phyloP scores from a whole-genome alignment of 1,139 yeast species.

The Suhomyces coccinellae region DNA sequence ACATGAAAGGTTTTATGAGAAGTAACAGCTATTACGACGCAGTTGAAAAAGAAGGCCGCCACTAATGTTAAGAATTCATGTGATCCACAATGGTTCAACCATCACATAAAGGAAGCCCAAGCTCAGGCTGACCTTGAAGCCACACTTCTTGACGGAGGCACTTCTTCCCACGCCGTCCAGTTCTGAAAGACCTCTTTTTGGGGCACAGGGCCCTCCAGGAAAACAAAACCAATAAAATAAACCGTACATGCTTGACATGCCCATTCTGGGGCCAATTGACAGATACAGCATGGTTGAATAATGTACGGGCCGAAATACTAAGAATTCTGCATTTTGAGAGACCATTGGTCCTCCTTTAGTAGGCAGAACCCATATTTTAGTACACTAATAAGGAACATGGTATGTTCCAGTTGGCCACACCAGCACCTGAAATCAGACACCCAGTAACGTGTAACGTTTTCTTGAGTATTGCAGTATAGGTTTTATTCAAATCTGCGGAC shows the following conservation, averaged over 20 bases:
- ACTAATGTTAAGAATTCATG: conserved; percentile 10
- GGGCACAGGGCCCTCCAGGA: conserved; percentile 2
- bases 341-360: conserved; percentile 1
- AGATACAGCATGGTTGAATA: background rate
- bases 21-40: conserved; percentile 7
- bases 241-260: conserved; percentile 2
- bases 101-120: conserved; percentile 6
- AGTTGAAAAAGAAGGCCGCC: conserved; percentile 3
- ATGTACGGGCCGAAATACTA: conserved; percentile 8
- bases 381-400: background rate
- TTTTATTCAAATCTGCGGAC: conserved; percentile 6
- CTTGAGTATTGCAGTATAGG: conserved; percentile 14
- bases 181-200: conserved; percentile 9
- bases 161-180: conserved; percentile 3
- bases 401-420: background rate
- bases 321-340: conserved; percentile 1
- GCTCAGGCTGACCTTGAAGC: background rate
- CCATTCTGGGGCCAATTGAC: background rate
- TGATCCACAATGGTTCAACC: conserved; percentile 1
- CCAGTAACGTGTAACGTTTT: background rate
- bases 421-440: background rate
- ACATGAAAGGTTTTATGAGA: conserved; percentile 11
- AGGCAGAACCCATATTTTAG: conserved; percentile 4
- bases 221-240: conserved; percentile 12
- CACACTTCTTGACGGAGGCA: conserved; percentile 8